These are phyloP conservation scores for Cucurbita argyrosperma DNA, from an alignment of 306 rosid species.

Conservation along the genomic window DNA sequence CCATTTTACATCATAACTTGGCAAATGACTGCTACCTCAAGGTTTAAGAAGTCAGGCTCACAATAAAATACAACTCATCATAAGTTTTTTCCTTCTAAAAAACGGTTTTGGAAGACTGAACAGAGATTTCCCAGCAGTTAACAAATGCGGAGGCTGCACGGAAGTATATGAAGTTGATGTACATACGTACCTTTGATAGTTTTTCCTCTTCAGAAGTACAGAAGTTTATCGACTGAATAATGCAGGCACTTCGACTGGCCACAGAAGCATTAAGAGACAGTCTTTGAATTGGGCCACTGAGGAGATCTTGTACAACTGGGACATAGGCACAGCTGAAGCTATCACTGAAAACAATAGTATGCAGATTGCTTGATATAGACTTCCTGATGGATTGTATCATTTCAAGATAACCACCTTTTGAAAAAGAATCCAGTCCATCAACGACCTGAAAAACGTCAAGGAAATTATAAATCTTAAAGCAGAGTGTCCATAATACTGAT, in stretches of 20 bases:
- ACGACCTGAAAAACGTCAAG: constrained; percentile 42
- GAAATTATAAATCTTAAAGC: constrained; percentile 9
- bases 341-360: constrained; percentile 54
- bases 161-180: background rate
- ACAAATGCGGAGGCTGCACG: background rate
- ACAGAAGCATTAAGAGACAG: constrained; percentile 38
- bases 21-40: background rate
- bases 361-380: constrained; percentile 31
- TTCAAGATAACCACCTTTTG: constrained; percentile 32
- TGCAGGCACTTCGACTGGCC: constrained; percentile 57
- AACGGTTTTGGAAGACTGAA: background rate
- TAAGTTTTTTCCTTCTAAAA: background rate
- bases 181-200: constrained; percentile 29
- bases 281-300: constrained; percentile 39
- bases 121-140: background rate
- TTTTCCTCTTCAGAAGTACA: constrained; percentile 29
- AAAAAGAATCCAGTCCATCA: constrained; percentile 47
- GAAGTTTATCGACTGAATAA: constrained; percentile 39
- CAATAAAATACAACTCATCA: background rate
- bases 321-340: constrained; percentile 21
- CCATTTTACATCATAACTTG: background rate
- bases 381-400: constrained; percentile 35
- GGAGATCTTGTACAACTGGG: constrained; percentile 38
- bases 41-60: background rate
- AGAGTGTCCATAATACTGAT: background rate